Conservation (phyloP, 495 filamentous ascomycete species). For the Chlorociboria aeruginascens region DNA sequence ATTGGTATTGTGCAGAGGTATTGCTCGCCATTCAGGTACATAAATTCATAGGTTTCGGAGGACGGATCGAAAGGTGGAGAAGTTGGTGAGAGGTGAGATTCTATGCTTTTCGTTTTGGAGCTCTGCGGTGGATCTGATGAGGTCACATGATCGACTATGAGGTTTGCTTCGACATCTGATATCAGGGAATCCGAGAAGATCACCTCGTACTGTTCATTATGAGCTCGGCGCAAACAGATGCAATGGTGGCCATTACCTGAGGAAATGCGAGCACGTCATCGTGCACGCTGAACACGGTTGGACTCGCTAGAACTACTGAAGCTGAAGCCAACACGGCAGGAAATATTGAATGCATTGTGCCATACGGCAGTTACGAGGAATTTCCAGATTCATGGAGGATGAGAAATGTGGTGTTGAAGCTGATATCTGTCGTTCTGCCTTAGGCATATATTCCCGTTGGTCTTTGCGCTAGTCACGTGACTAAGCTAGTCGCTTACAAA, state of each 20-base stretch:
- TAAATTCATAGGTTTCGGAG: slow-evolving; percentile 52
- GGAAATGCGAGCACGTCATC: slow-evolving; percentile 89
- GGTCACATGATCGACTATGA: slow-evolving; percentile 33
- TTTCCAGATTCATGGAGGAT: slow-evolving; percentile 1
- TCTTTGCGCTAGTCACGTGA: too few species aligned
- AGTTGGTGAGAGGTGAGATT: slow-evolving; percentile 13
- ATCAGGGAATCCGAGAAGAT: slow-evolving; percentile 65
- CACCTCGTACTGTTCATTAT: slow-evolving; percentile 59
- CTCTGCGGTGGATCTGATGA: slow-evolving; percentile 6
- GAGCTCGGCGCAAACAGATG: slow-evolving; percentile 5
- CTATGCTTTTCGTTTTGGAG: slow-evolving; percentile 15
- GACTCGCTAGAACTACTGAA: slow-evolving; percentile 34
- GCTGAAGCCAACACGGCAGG: slow-evolving; percentile 29
- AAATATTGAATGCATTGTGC: slow-evolving; percentile 38
- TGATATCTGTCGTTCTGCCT: slow-evolving; percentile 4
- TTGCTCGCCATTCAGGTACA: slow-evolving; percentile 54
- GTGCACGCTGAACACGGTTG: slow-evolving; percentile 63
- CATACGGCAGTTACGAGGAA: slow-evolving; percentile 17
- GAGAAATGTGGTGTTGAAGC: slow-evolving; percentile 3
- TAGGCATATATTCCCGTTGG: background rate
- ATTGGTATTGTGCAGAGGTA: slow-evolving; percentile 82
- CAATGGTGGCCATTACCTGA: slow-evolving; percentile 46
- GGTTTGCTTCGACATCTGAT: slow-evolving; percentile 55
- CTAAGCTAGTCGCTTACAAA: too few species aligned
- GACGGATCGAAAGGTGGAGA: slow-evolving; percentile 14